Conservation (phyloP, 1,139 yeast genomes). For the Scheffersomyces titani region DNA sequence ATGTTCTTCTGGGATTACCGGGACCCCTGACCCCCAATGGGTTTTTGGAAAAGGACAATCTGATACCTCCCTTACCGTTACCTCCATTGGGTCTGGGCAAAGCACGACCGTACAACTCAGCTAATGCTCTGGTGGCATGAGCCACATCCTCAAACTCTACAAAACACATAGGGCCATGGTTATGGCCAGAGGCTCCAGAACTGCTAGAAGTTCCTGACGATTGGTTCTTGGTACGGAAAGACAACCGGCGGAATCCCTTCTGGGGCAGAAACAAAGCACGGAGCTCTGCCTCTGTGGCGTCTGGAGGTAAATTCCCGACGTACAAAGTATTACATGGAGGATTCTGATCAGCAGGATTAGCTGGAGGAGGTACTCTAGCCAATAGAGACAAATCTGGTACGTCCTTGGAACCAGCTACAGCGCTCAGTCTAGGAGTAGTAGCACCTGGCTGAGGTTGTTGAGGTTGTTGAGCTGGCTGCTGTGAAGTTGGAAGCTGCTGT, state of each 20-base stretch:
- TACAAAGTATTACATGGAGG: conserved; percentile 97
- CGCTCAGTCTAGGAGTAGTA: conserved; percentile 9
- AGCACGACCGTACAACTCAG: conserved; percentile 87
- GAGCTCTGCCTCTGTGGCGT: conserved; percentile 91
- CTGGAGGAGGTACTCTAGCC: conserved; percentile 90
- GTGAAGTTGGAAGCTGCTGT: not conserved
- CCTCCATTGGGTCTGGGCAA: conserved; percentile 68
- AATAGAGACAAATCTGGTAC: conserved; percentile 73
- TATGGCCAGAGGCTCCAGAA: conserved; percentile 36
- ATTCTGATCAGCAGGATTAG: conserved; percentile 98
- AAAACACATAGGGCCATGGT: conserved; percentile 98
- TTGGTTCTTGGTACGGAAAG: conserved; percentile 75
- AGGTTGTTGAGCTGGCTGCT: not conserved
- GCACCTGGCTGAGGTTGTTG: conserved; percentile 11
- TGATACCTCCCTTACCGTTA: conserved; percentile 88
- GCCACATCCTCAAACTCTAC: conserved; percentile 97
- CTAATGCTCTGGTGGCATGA: conserved; percentile 89
- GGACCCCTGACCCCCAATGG: conserved; percentile 94
- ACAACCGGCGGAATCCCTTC: conserved; percentile 87
- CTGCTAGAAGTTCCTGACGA: conserved; percentile 28
- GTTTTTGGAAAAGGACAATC: conserved; percentile 90
- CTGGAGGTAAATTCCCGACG: conserved; percentile 96
- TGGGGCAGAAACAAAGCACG: conserved; percentile 86
- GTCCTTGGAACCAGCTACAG: conserved; percentile 24
- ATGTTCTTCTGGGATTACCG: conserved; percentile 46